Conservation (phyloP, 2,329 filamentous ascomycete species). For the Apiospora aurea region DNA sequence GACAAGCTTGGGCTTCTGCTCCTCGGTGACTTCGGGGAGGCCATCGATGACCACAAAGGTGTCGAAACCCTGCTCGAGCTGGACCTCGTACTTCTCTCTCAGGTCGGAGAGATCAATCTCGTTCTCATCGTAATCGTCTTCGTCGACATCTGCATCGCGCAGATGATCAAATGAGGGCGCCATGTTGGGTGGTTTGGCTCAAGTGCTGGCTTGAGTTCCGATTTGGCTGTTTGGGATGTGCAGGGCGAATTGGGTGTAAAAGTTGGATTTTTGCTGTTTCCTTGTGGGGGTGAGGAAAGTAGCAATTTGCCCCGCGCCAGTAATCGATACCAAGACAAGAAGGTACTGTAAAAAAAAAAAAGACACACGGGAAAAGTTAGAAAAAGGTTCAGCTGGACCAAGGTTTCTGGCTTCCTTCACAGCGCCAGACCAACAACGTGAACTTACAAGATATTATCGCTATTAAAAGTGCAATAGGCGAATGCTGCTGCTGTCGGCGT, state of each 20-base stretch:
- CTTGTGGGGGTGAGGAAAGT: slow-evolving; percentile 24
- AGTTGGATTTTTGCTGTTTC: slow-evolving; percentile 19
- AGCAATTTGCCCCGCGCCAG: slow-evolving; percentile 26
- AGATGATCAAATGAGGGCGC: slow-evolving; percentile 92
- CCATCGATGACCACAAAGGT: slow-evolving; percentile 97
- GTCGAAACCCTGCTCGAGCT: slow-evolving; percentile 94
- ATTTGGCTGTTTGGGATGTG: neutral
- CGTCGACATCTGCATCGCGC: slow-evolving; percentile 86
- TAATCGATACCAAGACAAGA: slow-evolving; percentile 8
- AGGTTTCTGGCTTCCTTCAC: neutral
- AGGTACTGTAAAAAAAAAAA: neutral
- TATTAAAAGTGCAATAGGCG: neutral
- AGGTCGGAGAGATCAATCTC: slow-evolving; percentile 97
- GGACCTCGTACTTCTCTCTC: slow-evolving; percentile 92
- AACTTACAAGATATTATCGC: neutral
- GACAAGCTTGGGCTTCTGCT: slow-evolving; percentile 90
- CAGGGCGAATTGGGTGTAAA: slow-evolving; percentile 16
- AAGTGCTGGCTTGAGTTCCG: slow-evolving; percentile 11
- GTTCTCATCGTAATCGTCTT: slow-evolving; percentile 87
- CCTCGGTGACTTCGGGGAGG: slow-evolving; percentile 86
- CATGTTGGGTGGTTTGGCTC: slow-evolving; percentile 66
- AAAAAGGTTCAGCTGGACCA: neutral
- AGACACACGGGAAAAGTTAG: neutral
- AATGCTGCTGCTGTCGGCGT: slow-evolving; percentile 7
- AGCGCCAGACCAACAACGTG: neutral